Conservation (phyloP, 495 filamentous ascomycete species). For the Talaromyces trachyspermus region DNA sequence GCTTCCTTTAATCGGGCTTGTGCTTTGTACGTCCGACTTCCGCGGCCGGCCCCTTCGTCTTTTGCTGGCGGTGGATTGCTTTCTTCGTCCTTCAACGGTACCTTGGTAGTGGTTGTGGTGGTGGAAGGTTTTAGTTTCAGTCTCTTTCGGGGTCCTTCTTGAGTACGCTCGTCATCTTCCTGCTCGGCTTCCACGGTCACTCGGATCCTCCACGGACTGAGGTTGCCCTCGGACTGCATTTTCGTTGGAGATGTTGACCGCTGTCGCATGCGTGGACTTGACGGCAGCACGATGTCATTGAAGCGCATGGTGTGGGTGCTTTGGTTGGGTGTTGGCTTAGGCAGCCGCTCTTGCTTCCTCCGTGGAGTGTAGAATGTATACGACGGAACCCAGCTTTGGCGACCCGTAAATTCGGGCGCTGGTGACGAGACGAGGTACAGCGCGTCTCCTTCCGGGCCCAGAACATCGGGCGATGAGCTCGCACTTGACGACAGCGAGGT, state of each 20-base stretch:
- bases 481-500: constrained; percentile 27
- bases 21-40: constrained; percentile 30
- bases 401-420: constrained; percentile 32
- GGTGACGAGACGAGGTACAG: constrained; percentile 41
- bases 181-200: constrained; percentile 53
- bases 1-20: constrained; percentile 28
- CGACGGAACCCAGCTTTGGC: constrained; percentile 38
- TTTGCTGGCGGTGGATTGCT: constrained; percentile 22
- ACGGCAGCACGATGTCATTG: constrained; percentile 39
- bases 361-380: constrained; percentile 29
- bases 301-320: constrained; percentile 36
- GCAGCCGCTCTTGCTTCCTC: constrained; percentile 28
- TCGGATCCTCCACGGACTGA: constrained; percentile 51
- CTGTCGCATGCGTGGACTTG: constrained; percentile 32
- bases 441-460: constrained; percentile 38
- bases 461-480: constrained; percentile 41
- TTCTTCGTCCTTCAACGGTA: constrained; percentile 47
- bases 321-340: not conserved
- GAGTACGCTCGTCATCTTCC: constrained; percentile 31
- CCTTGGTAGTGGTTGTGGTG: constrained; percentile 42
- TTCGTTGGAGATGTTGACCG: constrained; percentile 32
- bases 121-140: constrained; percentile 26
- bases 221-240: constrained; percentile 25
- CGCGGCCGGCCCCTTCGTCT: constrained; percentile 37
- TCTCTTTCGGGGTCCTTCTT: constrained; percentile 27